Conservation (phyloP, 1,284 basidiomycete genomes). For the Austroboletus niveus region DNA sequence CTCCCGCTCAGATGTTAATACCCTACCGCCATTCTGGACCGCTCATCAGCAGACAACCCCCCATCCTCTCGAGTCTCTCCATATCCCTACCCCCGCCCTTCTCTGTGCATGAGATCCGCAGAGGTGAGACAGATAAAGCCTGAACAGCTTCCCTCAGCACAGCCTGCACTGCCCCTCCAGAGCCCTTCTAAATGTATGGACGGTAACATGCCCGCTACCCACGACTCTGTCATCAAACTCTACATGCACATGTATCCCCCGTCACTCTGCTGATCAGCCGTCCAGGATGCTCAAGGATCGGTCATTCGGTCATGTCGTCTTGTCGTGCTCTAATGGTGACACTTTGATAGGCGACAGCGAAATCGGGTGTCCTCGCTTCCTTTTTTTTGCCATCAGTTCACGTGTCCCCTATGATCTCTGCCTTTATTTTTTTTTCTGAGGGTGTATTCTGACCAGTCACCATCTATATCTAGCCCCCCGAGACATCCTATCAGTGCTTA, state of each 20-base stretch:
- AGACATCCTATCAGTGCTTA: too few species aligned
- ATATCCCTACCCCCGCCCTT: conserved; percentile 16
- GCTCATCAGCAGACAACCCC: too few species aligned
- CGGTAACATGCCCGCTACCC: conserved; percentile 71
- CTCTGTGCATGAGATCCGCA: conserved; percentile 4
- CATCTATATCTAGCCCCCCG: conserved; percentile 2
- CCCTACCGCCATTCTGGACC: conserved; percentile 14
- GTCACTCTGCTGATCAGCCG: conserved; percentile 1
- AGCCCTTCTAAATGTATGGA: conserved; percentile 34
- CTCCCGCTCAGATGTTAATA: conserved; percentile 10
- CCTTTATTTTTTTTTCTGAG: conserved; percentile 1
- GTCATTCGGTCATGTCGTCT: conserved; percentile 72
- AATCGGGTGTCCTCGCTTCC: conserved; percentile 13
- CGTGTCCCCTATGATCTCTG: conserved; percentile 9
- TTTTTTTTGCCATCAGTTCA: conserved; percentile 6
- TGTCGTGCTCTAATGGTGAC: conserved; percentile 84
- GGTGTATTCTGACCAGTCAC: background rate
- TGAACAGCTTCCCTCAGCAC: conserved; percentile 25
- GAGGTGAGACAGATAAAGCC: conserved; percentile 31
- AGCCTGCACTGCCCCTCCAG: conserved; percentile 15
- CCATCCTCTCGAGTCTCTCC: background rate
- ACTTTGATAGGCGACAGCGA: conserved; percentile 5
- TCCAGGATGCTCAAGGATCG: conserved; percentile 87
- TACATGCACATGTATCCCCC: conserved; percentile 65
- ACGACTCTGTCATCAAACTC: conserved; percentile 93